Percentiles rank a stretch among this genome's conserved stretches.
Evolutionary conservation across 331 rosid genomes (phyloP).

Genomic region (Telfairia occidentalis): DNA sequence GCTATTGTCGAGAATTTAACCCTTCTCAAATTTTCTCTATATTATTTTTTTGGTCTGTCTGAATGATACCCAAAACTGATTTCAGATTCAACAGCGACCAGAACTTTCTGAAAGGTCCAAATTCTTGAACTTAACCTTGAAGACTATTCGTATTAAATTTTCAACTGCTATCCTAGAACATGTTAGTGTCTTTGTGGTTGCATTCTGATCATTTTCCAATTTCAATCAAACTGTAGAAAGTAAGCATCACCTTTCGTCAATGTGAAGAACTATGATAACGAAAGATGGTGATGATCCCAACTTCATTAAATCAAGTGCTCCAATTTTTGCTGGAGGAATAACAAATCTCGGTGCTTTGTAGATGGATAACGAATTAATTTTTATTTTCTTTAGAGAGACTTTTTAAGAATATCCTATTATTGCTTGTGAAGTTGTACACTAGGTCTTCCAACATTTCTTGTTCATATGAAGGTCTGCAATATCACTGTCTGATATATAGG

Average conservation of each 20-base stretch:
- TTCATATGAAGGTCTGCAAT: constrained; percentile 9
- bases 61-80: not conserved
- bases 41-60: not conserved
- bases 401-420: not conserved
- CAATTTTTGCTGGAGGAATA: not conserved
- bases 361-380: not conserved
- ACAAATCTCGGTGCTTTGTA: not conserved
- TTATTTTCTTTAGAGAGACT: not conserved
- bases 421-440: not conserved
- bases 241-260: not conserved
- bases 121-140: not conserved
- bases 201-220: not conserved
- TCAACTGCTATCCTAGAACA: not conserved
- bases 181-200: not conserved
- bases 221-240: not conserved
- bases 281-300: not conserved
- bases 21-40: not conserved
- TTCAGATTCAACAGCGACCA: not conserved
- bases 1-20: not conserved
- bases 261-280: not conserved
- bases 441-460: not conserved
- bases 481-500: constrained; percentile 24
- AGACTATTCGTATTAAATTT: not conserved
- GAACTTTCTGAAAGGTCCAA: not conserved
- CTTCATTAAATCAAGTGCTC: not conserved